These are phyloP conservation scores for Dysphania ambrosioides DNA, from an alignment of 148 eudicot species.

Conservation along the genomic window DNA sequence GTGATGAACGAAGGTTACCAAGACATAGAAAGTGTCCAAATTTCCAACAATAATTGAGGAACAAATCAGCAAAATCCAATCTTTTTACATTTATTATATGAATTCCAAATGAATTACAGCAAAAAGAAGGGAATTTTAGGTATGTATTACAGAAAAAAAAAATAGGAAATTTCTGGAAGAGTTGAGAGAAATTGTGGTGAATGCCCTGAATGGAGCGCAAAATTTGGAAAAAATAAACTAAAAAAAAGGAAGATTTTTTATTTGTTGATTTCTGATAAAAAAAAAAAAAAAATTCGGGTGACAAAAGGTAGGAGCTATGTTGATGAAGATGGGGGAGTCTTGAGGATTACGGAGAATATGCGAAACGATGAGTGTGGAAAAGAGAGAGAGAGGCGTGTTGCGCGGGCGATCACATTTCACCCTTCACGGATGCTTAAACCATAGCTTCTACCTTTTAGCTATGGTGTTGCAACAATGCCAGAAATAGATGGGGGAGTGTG, in stretches of 20 bases:
- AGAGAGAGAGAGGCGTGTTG: slow-evolving; percentile 10
- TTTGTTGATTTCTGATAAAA: not conserved
- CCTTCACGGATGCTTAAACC: not conserved
- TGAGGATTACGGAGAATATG: not conserved
- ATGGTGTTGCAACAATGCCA: not conserved
- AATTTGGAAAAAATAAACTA: no score
- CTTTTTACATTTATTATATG: not conserved
- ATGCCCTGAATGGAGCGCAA: no score
- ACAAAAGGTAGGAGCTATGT: no score
- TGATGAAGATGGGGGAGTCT: no score
- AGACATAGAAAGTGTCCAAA: slow-evolving; percentile 1
- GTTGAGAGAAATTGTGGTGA: not conserved
- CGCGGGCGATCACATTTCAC: slow-evolving; percentile 18
- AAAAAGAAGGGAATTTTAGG: not conserved
- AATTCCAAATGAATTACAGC: not conserved
- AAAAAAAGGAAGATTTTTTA: not conserved
- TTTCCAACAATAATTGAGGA: not conserved
- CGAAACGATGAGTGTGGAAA: not conserved
- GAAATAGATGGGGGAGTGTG: no score
- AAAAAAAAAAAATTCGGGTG: no score
- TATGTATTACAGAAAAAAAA: not conserved
- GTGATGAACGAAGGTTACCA: slow-evolving; percentile 5
- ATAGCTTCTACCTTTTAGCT: not conserved
- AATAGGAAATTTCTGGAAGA: not conserved
- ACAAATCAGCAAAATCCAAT: not conserved